A percentile compares a stretch with the other conserved stretches of the same genome.
Evolutionary conservation across 345 rosid genomes (phyloP).

Genomic region (Lepidium sativum): DNA sequence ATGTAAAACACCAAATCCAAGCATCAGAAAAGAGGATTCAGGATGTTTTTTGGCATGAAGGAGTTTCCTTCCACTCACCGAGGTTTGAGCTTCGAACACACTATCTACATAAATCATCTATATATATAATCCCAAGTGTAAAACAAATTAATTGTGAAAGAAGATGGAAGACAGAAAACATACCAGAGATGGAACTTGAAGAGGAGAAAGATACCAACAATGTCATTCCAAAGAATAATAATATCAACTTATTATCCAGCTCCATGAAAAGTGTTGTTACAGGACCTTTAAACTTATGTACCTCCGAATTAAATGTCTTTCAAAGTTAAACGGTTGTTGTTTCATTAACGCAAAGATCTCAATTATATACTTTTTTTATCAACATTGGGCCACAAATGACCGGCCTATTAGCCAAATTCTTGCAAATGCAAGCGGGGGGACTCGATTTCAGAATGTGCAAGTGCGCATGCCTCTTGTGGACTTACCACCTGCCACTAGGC

Average conservation of each 20-base stretch:
- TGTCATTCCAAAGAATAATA: conserved; percentile 24
- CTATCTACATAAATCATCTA: conserved; percentile 32
- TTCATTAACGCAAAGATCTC: background rate
- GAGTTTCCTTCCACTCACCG: conserved; percentile 42
- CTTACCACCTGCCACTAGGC: too few species aligned
- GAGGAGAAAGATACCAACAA: conserved; percentile 20
- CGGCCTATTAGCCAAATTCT: too few species aligned
- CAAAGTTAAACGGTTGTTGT: background rate
- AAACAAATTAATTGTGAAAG: background rate
- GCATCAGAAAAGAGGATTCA: background rate
- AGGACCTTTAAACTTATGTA: background rate
- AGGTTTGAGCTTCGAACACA: conserved; percentile 34
- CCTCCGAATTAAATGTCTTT: background rate
- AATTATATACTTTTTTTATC: too few species aligned
- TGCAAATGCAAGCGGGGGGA: too few species aligned
- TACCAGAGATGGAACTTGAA: conserved; percentile 40
- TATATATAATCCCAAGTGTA: background rate
- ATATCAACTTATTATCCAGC: background rate
- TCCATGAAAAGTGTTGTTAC: conserved; percentile 22
- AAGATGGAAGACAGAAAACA: background rate
- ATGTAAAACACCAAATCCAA: background rate
- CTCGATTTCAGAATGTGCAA: too few species aligned
- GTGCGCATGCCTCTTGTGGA: too few species aligned
- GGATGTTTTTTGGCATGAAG: conserved; percentile 51
- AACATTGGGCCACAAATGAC: too few species aligned